Percentiles rank a stretch among this genome's conserved stretches.
phyloP scores from a whole-genome alignment of 2,329 filamentous ascomycete genomes.

The Tolypocladium album region DNA sequence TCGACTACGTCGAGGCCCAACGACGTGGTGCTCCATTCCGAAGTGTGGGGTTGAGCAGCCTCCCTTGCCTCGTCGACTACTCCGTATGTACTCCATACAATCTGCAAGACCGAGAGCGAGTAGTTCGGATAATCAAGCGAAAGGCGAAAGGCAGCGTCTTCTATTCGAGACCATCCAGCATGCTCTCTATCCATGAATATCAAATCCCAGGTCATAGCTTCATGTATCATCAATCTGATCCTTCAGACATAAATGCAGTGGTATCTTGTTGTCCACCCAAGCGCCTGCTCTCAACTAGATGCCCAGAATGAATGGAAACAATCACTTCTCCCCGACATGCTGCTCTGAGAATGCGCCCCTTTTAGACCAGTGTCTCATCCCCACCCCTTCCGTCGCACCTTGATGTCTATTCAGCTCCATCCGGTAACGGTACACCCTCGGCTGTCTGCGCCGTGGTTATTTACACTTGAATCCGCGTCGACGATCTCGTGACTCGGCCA shows the following conservation, averaged over 20 bases:
- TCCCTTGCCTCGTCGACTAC: too few species aligned
- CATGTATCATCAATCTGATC: not conserved
- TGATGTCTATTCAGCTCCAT: not conserved
- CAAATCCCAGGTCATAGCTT: not conserved
- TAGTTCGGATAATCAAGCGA: not conserved
- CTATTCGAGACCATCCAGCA: not conserved
- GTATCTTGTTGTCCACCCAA: not conserved
- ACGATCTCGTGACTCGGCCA: constrained; percentile 18
- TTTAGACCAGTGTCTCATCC: not conserved
- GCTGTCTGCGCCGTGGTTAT: too few species aligned
- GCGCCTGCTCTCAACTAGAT: not conserved
- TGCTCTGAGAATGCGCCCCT: not conserved
- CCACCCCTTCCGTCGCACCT: not conserved
- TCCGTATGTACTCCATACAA: too few species aligned
- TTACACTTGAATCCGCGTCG: constrained; percentile 13
- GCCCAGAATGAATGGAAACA: not conserved
- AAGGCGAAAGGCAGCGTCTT: not conserved
- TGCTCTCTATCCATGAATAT: not conserved
- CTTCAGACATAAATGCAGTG: not conserved
- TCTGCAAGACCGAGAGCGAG: not conserved
- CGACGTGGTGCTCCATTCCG: not conserved
- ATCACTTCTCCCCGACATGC: not conserved
- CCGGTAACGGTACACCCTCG: not conserved
- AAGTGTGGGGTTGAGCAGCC: not conserved
- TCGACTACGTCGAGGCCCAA: not conserved